Evolutionary conservation across 495 filamentous ascomycete genomes (phyloP).

Genomic region (Penicillium cinerascens): DNA sequence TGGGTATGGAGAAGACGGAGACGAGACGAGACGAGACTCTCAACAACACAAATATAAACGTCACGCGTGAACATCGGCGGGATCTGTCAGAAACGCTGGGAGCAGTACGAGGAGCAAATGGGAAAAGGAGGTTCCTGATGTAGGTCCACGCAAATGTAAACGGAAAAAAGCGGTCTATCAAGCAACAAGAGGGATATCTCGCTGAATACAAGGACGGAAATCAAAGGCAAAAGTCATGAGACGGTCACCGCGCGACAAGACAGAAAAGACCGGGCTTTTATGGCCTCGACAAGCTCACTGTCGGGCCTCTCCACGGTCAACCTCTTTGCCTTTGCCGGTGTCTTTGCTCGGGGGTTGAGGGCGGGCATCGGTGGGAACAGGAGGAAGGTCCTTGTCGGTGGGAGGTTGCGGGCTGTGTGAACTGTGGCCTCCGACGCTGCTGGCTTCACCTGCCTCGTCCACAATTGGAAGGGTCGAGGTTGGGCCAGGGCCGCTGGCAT

Average conservation of each 20-base stretch:
- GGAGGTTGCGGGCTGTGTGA: slow-evolving; percentile 34
- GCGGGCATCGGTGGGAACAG: slow-evolving; percentile 36
- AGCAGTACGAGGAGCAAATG: slow-evolving; percentile 10
- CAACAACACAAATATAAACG: slow-evolving; percentile 29
- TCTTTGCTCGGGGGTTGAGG: slow-evolving; percentile 10
- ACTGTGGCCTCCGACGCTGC: slow-evolving; percentile 59
- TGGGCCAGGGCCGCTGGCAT: slow-evolving; percentile 52
- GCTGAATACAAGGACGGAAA: slow-evolving; percentile 24
- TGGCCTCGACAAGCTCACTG: neutral
- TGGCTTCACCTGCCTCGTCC: slow-evolving; percentile 82
- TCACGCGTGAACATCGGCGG: slow-evolving; percentile 40
- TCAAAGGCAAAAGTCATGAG: slow-evolving; percentile 9
- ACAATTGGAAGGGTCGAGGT: slow-evolving; percentile 82
- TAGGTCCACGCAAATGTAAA: neutral
- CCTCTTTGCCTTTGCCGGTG: slow-evolving; percentile 24
- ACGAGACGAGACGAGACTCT: slow-evolving; percentile 19
- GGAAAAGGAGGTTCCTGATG: slow-evolving; percentile 12
- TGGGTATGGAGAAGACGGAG: slow-evolving; percentile 1
- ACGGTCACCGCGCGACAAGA: slow-evolving; percentile 4
- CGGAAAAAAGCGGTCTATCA: slow-evolving; percentile 18
- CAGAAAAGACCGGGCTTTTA: neutral
- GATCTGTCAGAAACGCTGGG: slow-evolving; percentile 14
- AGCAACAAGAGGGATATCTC: slow-evolving; percentile 24
- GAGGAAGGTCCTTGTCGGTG: slow-evolving; percentile 53
- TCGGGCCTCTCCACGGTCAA: slow-evolving; percentile 10